Evolutionary conservation across 192 early-diverging fungal species (phyloP), one percentile per base, ranked within the genome.

Genomic region (Geranomyces michiganensis): DNA sequence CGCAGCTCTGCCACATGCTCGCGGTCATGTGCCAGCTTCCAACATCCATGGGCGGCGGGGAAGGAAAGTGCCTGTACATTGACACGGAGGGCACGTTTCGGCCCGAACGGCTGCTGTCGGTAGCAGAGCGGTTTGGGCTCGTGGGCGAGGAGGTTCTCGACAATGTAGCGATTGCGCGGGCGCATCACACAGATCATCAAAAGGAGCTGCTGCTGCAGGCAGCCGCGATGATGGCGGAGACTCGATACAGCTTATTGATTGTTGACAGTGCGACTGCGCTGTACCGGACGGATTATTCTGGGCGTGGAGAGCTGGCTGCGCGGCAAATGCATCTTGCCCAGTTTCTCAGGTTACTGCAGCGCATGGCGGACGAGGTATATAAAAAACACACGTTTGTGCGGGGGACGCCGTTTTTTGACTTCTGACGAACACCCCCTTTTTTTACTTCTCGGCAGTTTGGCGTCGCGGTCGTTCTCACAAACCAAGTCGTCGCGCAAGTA

Each of bases 81-180:
- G 96, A 99, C 72, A 96, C 94, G 0, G 96, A 99, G 79, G 93
- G 94, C 55, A 99, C 95, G 0, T 99, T 99, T 79, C 90, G 96
- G 47, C 95, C 96, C 0, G 92, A 92, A 72, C 85, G 96, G 45
- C 76, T 97, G 24, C 82, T 95, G 14, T 80, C 93, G 8, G 89
- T 95, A 43, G 90, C 95, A 8, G 89, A 94, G 81, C 79, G 95
- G 76, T 81, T 73, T 78, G 88, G 85, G 26, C 66, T 97, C 74
- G 84, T 92, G 65, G 90, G 89, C 9, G 89, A 90, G 47, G 94
- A 96, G 68, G 92, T 93, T 0, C 78, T 99, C 48, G 95, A 96
- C 44, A 99, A 99, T 75, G 90, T 99, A 26, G 95, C 94, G 1
- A 91, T 89, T 75, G 96, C 96, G 8, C 88, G 96, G 10, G 97